These are phyloP conservation scores for Globisporangium echinulatum DNA, from an alignment of 352 stramenopile species.

Conservation along the genomic window DNA sequence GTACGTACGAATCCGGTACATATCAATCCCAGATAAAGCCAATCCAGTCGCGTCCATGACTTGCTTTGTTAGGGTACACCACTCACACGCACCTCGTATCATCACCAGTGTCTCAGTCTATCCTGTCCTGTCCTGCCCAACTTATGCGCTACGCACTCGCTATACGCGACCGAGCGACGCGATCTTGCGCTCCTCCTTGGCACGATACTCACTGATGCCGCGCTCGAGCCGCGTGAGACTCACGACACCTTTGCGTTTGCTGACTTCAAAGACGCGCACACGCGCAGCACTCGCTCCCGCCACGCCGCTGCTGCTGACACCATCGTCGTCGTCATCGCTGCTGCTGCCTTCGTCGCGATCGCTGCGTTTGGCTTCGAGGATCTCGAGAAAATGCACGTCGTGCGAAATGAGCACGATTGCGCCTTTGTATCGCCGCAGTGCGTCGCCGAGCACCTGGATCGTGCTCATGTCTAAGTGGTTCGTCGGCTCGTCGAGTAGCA, in stretches of 20 bases:
- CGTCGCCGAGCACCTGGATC: constrained; percentile 68
- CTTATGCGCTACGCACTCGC: background rate
- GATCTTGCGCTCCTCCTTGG: constrained; percentile 38
- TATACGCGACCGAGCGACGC: constrained; percentile 36
- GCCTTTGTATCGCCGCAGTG: constrained; percentile 44
- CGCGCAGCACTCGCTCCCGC: background rate
- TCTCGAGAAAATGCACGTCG: constrained; percentile 51
- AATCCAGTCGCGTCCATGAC: too few species aligned
- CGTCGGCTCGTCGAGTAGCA: constrained; percentile 94
- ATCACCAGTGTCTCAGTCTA: too few species aligned
- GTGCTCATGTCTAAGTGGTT: constrained; percentile 92
- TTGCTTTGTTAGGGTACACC: too few species aligned
- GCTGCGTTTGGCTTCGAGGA: constrained; percentile 18
- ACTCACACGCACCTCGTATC: too few species aligned
- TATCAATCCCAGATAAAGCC: too few species aligned
- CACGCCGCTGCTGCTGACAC: constrained; percentile 1
- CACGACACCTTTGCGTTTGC: constrained; percentile 42
- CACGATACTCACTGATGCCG: constrained; percentile 29
- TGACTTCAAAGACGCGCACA: constrained; percentile 38
- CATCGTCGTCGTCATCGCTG: constrained; percentile 10
- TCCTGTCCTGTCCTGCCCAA: too few species aligned
- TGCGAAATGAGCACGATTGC: constrained; percentile 62
- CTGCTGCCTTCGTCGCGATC: background rate
- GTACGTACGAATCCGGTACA: too few species aligned
- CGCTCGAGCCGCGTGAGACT: constrained; percentile 19